These are phyloP conservation scores for Vaucheria bursata DNA, from an alignment of 352 stramenopile species.

Conservation along the genomic window DNA sequence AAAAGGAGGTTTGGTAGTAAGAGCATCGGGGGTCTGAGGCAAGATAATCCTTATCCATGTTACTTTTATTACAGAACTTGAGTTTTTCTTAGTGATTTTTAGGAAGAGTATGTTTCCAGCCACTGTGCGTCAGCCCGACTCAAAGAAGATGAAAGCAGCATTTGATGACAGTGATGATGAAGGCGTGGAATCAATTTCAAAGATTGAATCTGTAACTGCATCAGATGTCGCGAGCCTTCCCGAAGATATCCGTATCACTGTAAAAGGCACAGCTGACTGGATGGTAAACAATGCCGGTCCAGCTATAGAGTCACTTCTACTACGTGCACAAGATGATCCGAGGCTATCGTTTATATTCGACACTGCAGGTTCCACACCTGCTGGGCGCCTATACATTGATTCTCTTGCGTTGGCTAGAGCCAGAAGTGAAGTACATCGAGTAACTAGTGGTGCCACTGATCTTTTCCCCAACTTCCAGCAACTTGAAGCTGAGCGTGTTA, in stretches of 20 bases:
- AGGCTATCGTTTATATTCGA: slow-evolving; percentile 34
- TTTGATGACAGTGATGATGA: neutral
- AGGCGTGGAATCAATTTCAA: slow-evolving; percentile 1
- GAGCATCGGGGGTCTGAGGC: slow-evolving; percentile 5
- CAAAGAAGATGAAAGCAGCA: slow-evolving; percentile 14
- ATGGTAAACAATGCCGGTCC: neutral
- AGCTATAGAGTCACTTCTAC: slow-evolving; percentile 7
- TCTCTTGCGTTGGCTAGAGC: neutral
- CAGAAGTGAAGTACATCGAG: neutral
- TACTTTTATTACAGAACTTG: slow-evolving; percentile 20
- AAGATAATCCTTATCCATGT: neutral
- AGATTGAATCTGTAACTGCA: neutral
- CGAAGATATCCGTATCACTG: slow-evolving; percentile 26
- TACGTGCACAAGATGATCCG: slow-evolving; percentile 18
- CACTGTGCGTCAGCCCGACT: slow-evolving; percentile 18
- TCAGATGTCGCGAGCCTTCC: slow-evolving; percentile 3
- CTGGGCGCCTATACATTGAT: slow-evolving; percentile 33
- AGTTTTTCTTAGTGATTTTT: slow-evolving; percentile 19
- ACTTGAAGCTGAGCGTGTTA: neutral
- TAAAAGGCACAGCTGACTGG: slow-evolving; percentile 28
- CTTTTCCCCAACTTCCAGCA: neutral
- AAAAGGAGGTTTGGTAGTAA: slow-evolving; percentile 11
- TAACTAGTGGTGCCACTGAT: neutral
- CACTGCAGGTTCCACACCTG: slow-evolving; percentile 6
- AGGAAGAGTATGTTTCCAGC: slow-evolving; percentile 26